These are phyloP conservation scores for Clohesyomyces aquaticus DNA, from an alignment of 495 filamentous ascomycete genomes.

Conservation along the genomic window DNA sequence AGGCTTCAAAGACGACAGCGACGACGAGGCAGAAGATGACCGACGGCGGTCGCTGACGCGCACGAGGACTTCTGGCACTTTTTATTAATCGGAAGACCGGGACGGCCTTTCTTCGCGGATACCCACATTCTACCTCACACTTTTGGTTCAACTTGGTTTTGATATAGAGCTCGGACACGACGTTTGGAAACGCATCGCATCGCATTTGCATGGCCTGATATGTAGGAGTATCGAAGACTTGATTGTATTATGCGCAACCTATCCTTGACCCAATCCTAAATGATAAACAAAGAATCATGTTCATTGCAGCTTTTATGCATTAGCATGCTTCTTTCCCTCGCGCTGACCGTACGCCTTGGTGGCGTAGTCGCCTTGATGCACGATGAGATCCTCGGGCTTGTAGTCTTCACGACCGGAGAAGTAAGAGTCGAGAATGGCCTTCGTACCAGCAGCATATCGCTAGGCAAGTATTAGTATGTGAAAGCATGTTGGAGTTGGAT, in stretches of 20 bases:
- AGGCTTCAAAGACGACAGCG: constrained; percentile 82
- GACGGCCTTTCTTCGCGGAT: constrained; percentile 15
- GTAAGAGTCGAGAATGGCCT: constrained; percentile 89
- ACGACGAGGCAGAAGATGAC: constrained; percentile 60
- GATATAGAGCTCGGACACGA: constrained; percentile 21
- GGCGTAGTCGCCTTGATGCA: constrained; percentile 88
- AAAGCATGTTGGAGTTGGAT: background rate
- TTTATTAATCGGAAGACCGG: constrained; percentile 10
- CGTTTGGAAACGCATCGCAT: too few relatives aligned
- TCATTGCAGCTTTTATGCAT: background rate
- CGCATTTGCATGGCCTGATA: background rate
- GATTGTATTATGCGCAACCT: background rate
- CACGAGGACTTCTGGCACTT: constrained; percentile 6
- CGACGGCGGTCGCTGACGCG: constrained; percentile 15
- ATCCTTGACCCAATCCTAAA: background rate
- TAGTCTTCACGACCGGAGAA: constrained; percentile 86
- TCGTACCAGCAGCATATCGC: constrained; percentile 87
- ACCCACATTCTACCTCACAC: too few relatives aligned
- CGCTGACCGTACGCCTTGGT: constrained; percentile 94
- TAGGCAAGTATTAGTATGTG: constrained; percentile 2
- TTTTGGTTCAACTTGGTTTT: too few relatives aligned
- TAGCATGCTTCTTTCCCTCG: constrained; percentile 51
- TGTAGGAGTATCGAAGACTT: background rate
- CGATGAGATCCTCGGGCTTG: constrained; percentile 87
- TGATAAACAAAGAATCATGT: background rate